These are phyloP conservation scores for Diaporthe eres DNA, from an alignment of 2,329 filamentous ascomycete species.

Conservation along the genomic window DNA sequence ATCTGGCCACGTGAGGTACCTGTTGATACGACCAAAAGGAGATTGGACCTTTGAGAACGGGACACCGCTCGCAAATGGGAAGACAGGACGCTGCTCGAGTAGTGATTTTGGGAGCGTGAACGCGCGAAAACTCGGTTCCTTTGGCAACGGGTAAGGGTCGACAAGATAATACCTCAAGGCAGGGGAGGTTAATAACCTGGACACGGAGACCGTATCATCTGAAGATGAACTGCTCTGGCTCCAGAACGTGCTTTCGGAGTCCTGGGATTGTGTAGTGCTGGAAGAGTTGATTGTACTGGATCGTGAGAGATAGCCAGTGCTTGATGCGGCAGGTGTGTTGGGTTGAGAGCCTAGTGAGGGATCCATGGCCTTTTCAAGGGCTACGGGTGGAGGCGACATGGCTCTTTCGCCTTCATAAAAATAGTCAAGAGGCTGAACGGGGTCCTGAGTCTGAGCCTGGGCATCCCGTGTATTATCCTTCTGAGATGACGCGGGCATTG, in stretches of 20 bases:
- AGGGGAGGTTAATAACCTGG: not conserved
- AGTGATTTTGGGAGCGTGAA: too few relatives aligned
- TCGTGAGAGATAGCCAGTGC: not conserved
- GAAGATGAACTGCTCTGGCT: not conserved
- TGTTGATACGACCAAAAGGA: too few relatives aligned
- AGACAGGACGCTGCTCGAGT: too few relatives aligned
- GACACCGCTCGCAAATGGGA: too few relatives aligned
- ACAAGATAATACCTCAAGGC: too few relatives aligned
- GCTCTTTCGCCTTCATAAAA: not conserved
- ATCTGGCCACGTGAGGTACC: too few relatives aligned
- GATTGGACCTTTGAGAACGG: too few relatives aligned
- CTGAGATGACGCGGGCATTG: not conserved
- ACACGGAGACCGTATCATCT: not conserved
- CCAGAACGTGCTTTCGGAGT: not conserved
- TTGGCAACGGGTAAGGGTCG: too few relatives aligned
- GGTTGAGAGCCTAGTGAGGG: not conserved
- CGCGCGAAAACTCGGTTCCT: too few relatives aligned
- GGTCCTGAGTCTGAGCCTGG: not conserved
- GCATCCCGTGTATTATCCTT: not conserved
- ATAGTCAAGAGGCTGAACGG: not conserved
- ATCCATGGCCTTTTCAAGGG: constrained; percentile 15
- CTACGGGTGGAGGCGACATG: not conserved
- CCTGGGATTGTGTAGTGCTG: not conserved
- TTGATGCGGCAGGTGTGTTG: not conserved
- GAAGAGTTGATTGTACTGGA: not conserved